phyloP scores from a whole-genome alignment of 2,329 filamentous ascomycete genomes.

The Stagonosporopsis vannaccii region DNA sequence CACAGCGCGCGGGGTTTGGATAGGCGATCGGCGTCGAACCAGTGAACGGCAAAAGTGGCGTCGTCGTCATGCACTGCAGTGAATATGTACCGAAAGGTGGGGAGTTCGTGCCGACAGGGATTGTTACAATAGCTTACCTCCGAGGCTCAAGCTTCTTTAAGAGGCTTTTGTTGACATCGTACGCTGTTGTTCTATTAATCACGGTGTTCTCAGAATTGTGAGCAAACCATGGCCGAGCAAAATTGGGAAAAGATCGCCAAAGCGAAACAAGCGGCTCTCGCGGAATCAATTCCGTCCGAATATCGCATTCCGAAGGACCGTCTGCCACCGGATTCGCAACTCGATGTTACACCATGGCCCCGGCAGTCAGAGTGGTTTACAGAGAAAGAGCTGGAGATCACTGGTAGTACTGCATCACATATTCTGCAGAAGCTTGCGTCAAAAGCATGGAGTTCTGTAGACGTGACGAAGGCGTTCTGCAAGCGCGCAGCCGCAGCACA shows the following conservation, averaged over 20 bases:
- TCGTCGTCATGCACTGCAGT: conserved; percentile 21
- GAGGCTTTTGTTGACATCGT: not conserved
- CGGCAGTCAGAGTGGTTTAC: conserved; percentile 66
- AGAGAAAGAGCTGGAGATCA: conserved; percentile 59
- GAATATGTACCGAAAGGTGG: conserved; percentile 31
- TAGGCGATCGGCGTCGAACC: conserved; percentile 14
- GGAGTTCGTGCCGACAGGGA: conserved; percentile 22
- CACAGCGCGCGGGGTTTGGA: conserved; percentile 24
- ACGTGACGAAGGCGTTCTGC: conserved; percentile 62
- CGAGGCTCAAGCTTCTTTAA: conserved; percentile 8
- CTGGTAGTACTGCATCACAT: conserved; percentile 50
- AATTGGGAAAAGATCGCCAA: conserved; percentile 56
- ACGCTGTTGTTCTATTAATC: not conserved
- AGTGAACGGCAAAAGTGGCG: conserved; percentile 15
- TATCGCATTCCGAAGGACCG: conserved; percentile 64
- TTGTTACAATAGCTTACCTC: conserved; percentile 16
- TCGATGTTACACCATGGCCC: conserved; percentile 66
- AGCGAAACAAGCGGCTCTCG: conserved; percentile 53
- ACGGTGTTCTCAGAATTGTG: conserved; percentile 6
- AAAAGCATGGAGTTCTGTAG: conserved; percentile 58
- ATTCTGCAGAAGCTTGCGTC: conserved; percentile 52
- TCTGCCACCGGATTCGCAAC: conserved; percentile 61
- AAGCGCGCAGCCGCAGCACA: conserved; percentile 63
- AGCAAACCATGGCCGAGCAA: conserved; percentile 24
- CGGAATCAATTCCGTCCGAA: conserved; percentile 63